phyloP scores from a whole-genome alignment of 2,329 filamentous ascomycete species.

The Calonectria ilicicola region DNA sequence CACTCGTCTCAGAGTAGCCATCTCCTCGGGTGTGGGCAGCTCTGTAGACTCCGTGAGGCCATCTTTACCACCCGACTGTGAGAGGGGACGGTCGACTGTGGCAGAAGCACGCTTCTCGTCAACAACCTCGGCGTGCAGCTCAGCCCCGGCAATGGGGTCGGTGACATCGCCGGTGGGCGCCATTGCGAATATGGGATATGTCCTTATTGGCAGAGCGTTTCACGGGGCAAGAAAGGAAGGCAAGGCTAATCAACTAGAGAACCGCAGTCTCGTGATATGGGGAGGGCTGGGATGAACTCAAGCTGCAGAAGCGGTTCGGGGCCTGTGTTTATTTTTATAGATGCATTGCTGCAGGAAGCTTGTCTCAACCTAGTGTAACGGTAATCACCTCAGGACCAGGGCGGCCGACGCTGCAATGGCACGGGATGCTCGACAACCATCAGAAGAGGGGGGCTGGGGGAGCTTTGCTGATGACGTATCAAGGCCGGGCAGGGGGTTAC shows the following conservation, averaged over 20 bases:
- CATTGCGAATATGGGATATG: constrained; percentile 33
- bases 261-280: background rate
- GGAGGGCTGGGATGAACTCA: background rate
- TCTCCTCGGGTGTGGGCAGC: constrained; percentile 51
- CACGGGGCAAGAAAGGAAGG: background rate
- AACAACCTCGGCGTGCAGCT: constrained; percentile 41
- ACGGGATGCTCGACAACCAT: background rate
- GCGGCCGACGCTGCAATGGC: background rate
- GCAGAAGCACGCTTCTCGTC: constrained; percentile 47
- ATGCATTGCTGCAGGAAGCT: background rate
- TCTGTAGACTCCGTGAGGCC: background rate
- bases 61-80: background rate
- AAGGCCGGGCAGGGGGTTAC: background rate
- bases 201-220: no score
- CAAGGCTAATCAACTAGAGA: background rate
- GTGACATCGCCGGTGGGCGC: constrained; percentile 49
- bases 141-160: constrained; percentile 48
- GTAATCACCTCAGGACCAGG: background rate
- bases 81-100: constrained; percentile 23
- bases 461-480: constrained; percentile 1
- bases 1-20: constrained; percentile 64
- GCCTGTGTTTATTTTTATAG: background rate
- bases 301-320: background rate
- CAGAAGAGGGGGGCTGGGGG: background rate
- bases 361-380: background rate